Percentiles rank a stretch among this genome's conserved stretches.
Evolutionary conservation across 2,329 filamentous ascomycete species (phyloP).

Genomic region (Apiospora malaysiana): DNA sequence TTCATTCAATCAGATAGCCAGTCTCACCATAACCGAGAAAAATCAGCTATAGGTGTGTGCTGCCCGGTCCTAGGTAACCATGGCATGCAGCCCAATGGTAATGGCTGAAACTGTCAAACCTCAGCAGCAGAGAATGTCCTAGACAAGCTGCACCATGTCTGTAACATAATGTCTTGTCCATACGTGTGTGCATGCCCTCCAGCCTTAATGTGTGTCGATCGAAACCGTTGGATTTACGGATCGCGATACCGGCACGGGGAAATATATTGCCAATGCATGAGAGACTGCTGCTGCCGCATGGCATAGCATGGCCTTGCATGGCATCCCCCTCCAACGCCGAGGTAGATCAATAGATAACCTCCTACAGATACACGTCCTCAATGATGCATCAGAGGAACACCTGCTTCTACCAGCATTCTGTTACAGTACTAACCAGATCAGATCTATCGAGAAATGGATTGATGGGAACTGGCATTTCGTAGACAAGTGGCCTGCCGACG

Average conservation of each 20-base stretch:
- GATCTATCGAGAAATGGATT: neutral
- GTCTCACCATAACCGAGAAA: no score
- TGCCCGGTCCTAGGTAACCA: neutral
- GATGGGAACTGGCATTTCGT: neutral
- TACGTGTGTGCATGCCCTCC: neutral
- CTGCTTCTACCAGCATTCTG: no score
- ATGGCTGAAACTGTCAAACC: constrained; percentile 8
- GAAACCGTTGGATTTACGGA: neutral
- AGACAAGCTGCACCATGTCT: constrained; percentile 6
- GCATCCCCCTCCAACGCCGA: neutral
- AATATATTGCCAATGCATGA: constrained; percentile 14
- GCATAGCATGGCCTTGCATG: neutral
- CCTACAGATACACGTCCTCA: neutral
- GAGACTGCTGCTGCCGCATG: constrained; percentile 5
- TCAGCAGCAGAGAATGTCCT: constrained; percentile 4
- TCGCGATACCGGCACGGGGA: neutral
- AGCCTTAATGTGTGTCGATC: neutral
- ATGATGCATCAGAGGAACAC: neutral
- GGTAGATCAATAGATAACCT: neutral
- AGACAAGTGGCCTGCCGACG: neutral
- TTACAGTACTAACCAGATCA: neutral
- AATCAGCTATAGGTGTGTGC: neutral
- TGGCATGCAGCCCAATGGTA: neutral
- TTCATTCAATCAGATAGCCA: neutral
- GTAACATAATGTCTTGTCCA: constrained; percentile 3